Base-by-base conservation (phyloP, 345 rosid species). In the Eucalyptus curtisii region DNA sequence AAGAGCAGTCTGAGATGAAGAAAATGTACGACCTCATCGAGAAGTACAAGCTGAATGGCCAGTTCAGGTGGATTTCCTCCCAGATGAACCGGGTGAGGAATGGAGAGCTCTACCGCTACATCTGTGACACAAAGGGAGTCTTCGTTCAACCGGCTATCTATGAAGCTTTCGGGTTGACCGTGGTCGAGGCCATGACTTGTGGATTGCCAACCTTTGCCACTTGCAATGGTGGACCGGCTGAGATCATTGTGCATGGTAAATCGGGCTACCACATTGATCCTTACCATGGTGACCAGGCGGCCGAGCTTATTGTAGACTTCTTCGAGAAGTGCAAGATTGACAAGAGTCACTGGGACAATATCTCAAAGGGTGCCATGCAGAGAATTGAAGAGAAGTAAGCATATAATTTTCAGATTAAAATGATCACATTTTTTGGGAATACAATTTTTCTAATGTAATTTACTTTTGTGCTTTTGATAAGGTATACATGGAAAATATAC, bases 1-100 rank as follows among this genome's bases (percentile, higher is more conserved):
- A 97, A 92, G 99, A 97, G 93, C 95, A 96, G 85, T 94, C 99
- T 1, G 99, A 97, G 92, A 97, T 97, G 99, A 95, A 96, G 93
- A 97, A 94, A 91, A 96, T 97, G 96, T 90, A 93, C 31, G 91
- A 88, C 49, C 94, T 91, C 45, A 95, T 97, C 7, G 96, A 97
- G 17, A 50, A 90, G 87, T 95, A 97, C 93, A 93, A 96, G 27
- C 88, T 97, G 88, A 94, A 96, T 19, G 98, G 97, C 1, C 98
- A 97, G 81, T 96, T 97, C 90, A 76, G 98, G 71, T 97, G 99
- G 99, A 96, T 97, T 49, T 96, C 99, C 1, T 95, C 99, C 45
- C 97, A 95, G 93, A 97, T 96, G 99, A 91, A 97, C 93, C 88
- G 98, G 48, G 96, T 96, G 61, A 92, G 99, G 89, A 97, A 97